Base-by-base conservation (phyloP, 2,329 filamentous ascomycete species). In the Ilyonectria destructans region DNA sequence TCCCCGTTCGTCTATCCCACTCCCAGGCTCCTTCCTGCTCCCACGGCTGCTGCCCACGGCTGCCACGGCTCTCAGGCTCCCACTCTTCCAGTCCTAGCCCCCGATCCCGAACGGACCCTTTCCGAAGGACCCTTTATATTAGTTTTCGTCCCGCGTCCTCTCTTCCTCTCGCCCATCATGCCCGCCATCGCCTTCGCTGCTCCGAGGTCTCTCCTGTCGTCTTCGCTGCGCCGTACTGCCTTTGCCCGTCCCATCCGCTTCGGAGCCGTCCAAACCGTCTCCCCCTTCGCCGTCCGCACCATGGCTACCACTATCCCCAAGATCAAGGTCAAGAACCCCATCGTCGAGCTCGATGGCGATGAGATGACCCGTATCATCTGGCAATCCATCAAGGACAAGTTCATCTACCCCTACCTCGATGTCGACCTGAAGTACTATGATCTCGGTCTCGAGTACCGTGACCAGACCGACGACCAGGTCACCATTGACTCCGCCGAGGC, bases 331-430 rank as follows among this genome's bases (percentile, higher is more conserved):
- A 95, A 97, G 91, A 98, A 97, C 85, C 96, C 96, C 74, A 92
- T 99, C 82, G 96, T 99, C 83, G 96, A 98, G 87, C 90, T 98
- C 78, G 96, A 98, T 82, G 96, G 96, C 79, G 90, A 92, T 78
- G 90, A 95, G 91, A 98, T 98, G 96, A 99, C 96, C 77, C 90
- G 96, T 79, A 95, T 99, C 82, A 99, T 99, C 87, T 99, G 96
- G 96, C 88, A 98, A 87, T 91, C 93, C 83, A 99, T 99, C 90
- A 98, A 98, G 90, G 93, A 98, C 86, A 97, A 97, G 89, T 96
- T 98, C 87, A 98, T 98, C 85, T 88, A 92, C 85, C 95, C 95
- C 64, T 98, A 96, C 86, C 92, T 99, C 75, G 95, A 98, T 83
- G 91, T 99, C 82, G 96, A 98, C 84, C 91, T 99, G 80, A 98